These are phyloP conservation scores for Tetrapisispora pingtungensis DNA, from an alignment of 805 yeast species.

Conservation along the genomic window DNA sequence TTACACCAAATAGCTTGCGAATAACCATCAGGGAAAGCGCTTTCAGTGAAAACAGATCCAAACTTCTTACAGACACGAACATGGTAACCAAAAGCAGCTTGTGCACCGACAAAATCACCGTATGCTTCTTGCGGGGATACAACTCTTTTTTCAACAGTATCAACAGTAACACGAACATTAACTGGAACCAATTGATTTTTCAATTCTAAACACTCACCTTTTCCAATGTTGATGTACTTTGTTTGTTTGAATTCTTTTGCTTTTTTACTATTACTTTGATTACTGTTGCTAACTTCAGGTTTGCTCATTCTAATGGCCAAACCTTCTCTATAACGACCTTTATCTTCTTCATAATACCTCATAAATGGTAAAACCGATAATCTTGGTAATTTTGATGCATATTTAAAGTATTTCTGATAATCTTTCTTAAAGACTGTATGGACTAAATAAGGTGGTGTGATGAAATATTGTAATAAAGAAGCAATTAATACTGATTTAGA, in stretches of 20 bases:
- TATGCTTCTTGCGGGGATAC: slow-evolving; percentile 69
- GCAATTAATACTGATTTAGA: slow-evolving; percentile 48
- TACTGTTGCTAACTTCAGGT: slow-evolving; percentile 17
- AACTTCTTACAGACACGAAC: slow-evolving; percentile 59
- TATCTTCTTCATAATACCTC: slow-evolving; percentile 33
- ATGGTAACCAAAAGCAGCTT: slow-evolving; percentile 58
- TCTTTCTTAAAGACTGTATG: slow-evolving; percentile 50
- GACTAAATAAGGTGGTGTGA: slow-evolving; percentile 75
- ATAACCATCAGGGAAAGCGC: slow-evolving; percentile 58
- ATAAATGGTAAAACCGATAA: slow-evolving; percentile 68
- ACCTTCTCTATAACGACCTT: slow-evolving; percentile 53
- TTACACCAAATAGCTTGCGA: slow-evolving; percentile 54
- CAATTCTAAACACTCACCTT: slow-evolving; percentile 46
- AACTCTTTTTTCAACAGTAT: slow-evolving; percentile 46
- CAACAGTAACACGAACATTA: slow-evolving; percentile 74
- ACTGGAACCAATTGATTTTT: slow-evolving; percentile 55
- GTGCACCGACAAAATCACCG: slow-evolving; percentile 46
- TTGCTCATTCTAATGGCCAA: slow-evolving; percentile 34
- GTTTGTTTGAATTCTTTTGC: slow-evolving; percentile 50
- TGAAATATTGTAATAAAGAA: slow-evolving; percentile 62
- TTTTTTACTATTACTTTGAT: slow-evolving; percentile 17
- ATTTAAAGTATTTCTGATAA: slow-evolving; percentile 39
- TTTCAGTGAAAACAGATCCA: slow-evolving; percentile 59
- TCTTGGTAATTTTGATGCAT: slow-evolving; percentile 63
- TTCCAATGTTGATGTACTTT: slow-evolving; percentile 70